Percentiles rank a stretch among this genome's conserved stretches.
Evolutionary conservation across 2,329 filamentous ascomycete genomes (phyloP).

Genomic region (Tolypocladium nubicola): DNA sequence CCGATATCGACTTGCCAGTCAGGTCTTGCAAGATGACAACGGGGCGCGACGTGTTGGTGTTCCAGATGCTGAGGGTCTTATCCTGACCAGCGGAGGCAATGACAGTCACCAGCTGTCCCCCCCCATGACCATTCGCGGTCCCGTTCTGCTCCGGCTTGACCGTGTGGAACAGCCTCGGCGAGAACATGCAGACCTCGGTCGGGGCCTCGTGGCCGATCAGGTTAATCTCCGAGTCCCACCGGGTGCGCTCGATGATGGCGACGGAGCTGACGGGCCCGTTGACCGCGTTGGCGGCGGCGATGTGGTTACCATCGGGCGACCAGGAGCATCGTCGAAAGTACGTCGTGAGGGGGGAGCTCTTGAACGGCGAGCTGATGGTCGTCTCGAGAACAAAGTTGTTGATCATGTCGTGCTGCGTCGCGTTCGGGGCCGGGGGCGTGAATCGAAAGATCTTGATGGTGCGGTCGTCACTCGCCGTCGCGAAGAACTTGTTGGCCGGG

Average conservation of each 20-base stretch:
- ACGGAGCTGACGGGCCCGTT: conserved; percentile 97
- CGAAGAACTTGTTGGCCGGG: conserved; percentile 98
- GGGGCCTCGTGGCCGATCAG: conserved; percentile 94
- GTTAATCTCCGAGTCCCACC: conserved; percentile 95
- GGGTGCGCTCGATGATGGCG: conserved; percentile 83
- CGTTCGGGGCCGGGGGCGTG: conserved; percentile 80
- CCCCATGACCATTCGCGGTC: conserved; percentile 27
- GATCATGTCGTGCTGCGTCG: conserved; percentile 87
- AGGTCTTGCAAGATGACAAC: conserved; percentile 86
- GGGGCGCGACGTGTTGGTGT: conserved; percentile 86
- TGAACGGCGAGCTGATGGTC: conserved; percentile 81
- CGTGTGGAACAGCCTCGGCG: conserved; percentile 76
- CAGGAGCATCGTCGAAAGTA: conserved; percentile 96
- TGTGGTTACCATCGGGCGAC: conserved; percentile 95
- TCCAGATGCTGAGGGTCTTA: conserved; percentile 94
- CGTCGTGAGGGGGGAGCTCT: conserved; percentile 85
- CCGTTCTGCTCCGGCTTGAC: conserved; percentile 50
- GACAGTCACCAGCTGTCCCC: conserved; percentile 63
- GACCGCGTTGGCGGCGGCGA: conserved; percentile 91
- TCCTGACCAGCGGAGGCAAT: conserved; percentile 96
- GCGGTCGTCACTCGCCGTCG: conserved; percentile 92
- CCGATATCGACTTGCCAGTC: conserved; percentile 83
- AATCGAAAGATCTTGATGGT: conserved; percentile 96
- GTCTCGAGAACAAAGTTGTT: conserved; percentile 94
- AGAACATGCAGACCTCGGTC: conserved; percentile 95